A percentile compares a stretch with the other conserved stretches of the same genome.
phyloP scores from a whole-genome alignment of 2,329 filamentous ascomycete species.

The Alternaria panax region DNA sequence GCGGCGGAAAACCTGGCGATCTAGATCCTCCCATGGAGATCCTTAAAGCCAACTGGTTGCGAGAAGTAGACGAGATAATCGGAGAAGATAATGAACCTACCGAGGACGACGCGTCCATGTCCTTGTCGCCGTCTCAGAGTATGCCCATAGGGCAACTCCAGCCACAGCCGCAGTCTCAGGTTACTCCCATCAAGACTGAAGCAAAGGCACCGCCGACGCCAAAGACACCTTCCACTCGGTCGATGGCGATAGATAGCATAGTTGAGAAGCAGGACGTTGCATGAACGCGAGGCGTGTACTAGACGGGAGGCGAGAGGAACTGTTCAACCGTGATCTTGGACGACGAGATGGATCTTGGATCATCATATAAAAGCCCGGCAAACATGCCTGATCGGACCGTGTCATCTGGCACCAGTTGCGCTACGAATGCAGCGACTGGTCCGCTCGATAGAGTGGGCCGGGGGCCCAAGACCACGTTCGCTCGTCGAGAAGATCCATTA shows the following conservation, averaged over 20 bases:
- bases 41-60: slow-evolving; percentile 65
- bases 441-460: slow-evolving; percentile 7
- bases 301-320: neutral
- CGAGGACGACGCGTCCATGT: slow-evolving; percentile 28
- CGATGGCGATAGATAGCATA: slow-evolving; percentile 51
- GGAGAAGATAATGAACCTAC: slow-evolving; percentile 37
- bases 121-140: slow-evolving; percentile 28
- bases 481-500: neutral
- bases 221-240: slow-evolving; percentile 47
- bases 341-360: slow-evolving; percentile 2
- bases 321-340: neutral
- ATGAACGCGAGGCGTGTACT: slow-evolving; percentile 23
- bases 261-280: slow-evolving; percentile 48
- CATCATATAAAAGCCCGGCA: slow-evolving; percentile 6
- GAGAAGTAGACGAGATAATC: slow-evolving; percentile 60
- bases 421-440: neutral
- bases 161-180: slow-evolving; percentile 19
- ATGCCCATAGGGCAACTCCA: slow-evolving; percentile 4
- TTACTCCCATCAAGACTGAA: slow-evolving; percentile 31
- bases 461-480: neutral
- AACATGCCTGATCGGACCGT: slow-evolving; percentile 5
- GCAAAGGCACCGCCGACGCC: slow-evolving; percentile 46
- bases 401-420: slow-evolving; percentile 5
- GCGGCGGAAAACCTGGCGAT: slow-evolving; percentile 65
- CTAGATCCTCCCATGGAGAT: slow-evolving; percentile 66